phyloP scores from a whole-genome alignment of 176 grass and related monocot species.

The Tillandsia fasciculata region DNA sequence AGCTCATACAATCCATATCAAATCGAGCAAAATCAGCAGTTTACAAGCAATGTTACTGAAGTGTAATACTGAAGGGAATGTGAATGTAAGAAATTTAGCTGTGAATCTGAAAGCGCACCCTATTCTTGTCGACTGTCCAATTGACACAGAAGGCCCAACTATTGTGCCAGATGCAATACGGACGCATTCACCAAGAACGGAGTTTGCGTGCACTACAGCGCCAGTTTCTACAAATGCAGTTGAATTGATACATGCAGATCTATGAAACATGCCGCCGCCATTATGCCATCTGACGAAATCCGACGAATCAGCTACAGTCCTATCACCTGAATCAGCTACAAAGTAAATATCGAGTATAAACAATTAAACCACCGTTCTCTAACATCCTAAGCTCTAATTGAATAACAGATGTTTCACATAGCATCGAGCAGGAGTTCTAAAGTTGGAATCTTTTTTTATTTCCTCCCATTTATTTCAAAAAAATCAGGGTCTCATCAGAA shows the following conservation, averaged over 20 bases:
- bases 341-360: not conserved
- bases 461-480: too few relatives aligned
- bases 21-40: not conserved
- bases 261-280: conserved; percentile 43
- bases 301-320: not conserved
- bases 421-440: too few relatives aligned
- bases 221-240: conserved; percentile 30
- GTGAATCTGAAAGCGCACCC: conserved; percentile 30
- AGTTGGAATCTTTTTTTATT: too few relatives aligned
- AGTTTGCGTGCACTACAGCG: conserved; percentile 42
- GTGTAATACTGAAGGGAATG: not conserved
- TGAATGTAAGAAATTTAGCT: not conserved
- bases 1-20: not conserved
- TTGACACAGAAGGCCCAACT: conserved; percentile 51
- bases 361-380: not conserved
- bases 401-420: not conserved
- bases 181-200: conserved; percentile 44
- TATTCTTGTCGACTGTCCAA: conserved; percentile 56
- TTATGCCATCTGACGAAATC: conserved; percentile 45
- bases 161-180: conserved; percentile 54
- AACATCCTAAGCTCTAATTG: not conserved
- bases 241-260: conserved; percentile 27
- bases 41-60: not conserved
- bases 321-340: not conserved
- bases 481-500: not conserved